Base-by-base conservation (phyloP, 208 protist species). In the Polymyxa betae region DNA sequence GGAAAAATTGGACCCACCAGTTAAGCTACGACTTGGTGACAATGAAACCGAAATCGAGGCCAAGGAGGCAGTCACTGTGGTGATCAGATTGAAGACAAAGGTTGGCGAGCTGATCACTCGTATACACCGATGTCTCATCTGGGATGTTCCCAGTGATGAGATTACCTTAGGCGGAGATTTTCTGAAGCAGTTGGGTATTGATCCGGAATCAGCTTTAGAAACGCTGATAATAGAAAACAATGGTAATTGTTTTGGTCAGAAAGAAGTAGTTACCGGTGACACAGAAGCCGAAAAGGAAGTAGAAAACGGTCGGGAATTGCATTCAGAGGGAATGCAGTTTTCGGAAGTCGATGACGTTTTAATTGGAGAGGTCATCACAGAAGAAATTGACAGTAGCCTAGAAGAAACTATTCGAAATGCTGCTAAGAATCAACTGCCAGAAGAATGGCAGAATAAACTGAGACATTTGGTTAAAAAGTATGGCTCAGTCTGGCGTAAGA, bases 361-460 rank as follows among this genome's bases (percentile, higher is more conserved):
- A 60, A 60, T 60, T 24, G 49, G 49, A 24, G 72, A 82, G 10
- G 72, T 35, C n/a, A 82, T 82, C 5, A 82, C 35, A 82, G 72
- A 82, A 82, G 72, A 35, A 43, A 82, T 82, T 20, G 72, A 43
- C 16, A 20, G 72, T 24, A 60, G 49, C 49, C 49, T 60, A 60
- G 49, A 24, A 60, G 5, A 60, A 5, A 29, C 24, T 29, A 24
- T 60, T 60, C 5, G 24, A 60, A 5, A 60, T 38, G n/a, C 72
- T 43, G 40, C 40, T 5, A 82, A 20, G 12, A 82, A 82, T 82
- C 16, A n/a, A 5, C n/a, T 82, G n/a, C 72, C 72, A 82, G 12
- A 43, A 82, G 16, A 43, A n/a, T 82, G 72, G 72, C n/a, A n/a
- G 35, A 35, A 43, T 16, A 82, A 82, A 43, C 72, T 82, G 35